Base-by-base conservation (phyloP, 2,329 filamentous ascomycete species). In the Ophidiomyces ophidiicola region DNA sequence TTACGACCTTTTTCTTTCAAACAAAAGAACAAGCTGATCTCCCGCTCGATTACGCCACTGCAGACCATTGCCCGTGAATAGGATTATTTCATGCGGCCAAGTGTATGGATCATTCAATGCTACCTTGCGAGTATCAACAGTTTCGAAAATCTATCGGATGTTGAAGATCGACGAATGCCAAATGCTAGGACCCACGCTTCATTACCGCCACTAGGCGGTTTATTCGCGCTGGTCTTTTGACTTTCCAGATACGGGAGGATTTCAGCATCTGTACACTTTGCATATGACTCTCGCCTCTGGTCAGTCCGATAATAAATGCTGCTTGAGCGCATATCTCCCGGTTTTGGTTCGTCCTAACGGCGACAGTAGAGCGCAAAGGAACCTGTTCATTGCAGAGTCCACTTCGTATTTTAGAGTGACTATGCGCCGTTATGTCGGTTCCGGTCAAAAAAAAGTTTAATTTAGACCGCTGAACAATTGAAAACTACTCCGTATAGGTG, bases 91-190 rank as follows among this genome's bases (percentile, higher is more conserved):
- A 39, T 25, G 10, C 19, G 36, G 15, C 18, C 32, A 18, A 2
- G 29, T 25, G 20, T 33, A 20, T 33, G 23, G 32, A 21, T 28
- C 14, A 23, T 39, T 26, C 28, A n/a, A 4, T 38, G 24, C 18
- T 31, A 17, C 30, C 36, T 26, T 33, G 29, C 23, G 21, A 24
- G 20, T 12, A 21, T 21, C 37, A 39, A 31, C 21, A 28, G 10
- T 20, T 33, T 33, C 15, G 29, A 39, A 39, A 28, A 19, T 20
- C 24, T 38, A 25, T 39, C 20, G 18, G 30, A 32, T 26, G 12
- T 29, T 30, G 18, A 32, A 11, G 37, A 39, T 39, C 37, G 37
- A 39, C 37, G 15, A 10, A 10, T 21, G 19, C 6, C 17, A 10
- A 32, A 7, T 28, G 6, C 26, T 33, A 29, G 12, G 36, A 39